Evolutionary conservation across 2,329 filamentous ascomycete species (phyloP).

Genomic region (Colletotrichum nymphaeae): DNA sequence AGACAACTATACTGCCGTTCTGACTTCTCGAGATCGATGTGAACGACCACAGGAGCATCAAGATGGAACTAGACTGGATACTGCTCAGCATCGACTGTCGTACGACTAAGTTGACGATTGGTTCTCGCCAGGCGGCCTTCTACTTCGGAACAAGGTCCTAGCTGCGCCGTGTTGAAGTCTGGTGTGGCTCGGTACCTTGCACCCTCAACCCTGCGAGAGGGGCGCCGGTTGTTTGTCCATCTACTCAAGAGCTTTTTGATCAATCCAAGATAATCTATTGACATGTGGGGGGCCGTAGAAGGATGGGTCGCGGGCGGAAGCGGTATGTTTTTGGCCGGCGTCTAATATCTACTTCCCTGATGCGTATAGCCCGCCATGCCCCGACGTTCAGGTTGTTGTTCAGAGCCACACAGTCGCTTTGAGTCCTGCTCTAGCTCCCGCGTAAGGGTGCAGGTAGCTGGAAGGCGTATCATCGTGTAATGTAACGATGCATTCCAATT

Average conservation of each 20-base stretch:
- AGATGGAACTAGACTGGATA: slow-evolving; percentile 13
- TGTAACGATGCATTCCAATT: neutral
- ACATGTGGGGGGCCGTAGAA: neutral
- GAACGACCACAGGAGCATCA: slow-evolving; percentile 43
- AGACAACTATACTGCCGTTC: slow-evolving; percentile 64
- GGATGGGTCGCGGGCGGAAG: slow-evolving; percentile 41
- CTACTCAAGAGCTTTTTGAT: slow-evolving; percentile 31
- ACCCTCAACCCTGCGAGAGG: no score
- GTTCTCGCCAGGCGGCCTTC: slow-evolving; percentile 55
- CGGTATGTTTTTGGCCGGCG: slow-evolving; percentile 38
- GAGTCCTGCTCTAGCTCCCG: slow-evolving; percentile 7
- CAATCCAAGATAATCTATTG: neutral
- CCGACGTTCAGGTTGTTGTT: slow-evolving; percentile 60
- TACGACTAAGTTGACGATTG: slow-evolving; percentile 41
- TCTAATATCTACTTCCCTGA: slow-evolving; percentile 35
- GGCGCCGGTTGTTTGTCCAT: slow-evolving; percentile 28
- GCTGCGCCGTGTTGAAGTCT: slow-evolving; percentile 49
- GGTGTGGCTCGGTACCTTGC: slow-evolving; percentile 36
- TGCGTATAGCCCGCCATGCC: slow-evolving; percentile 44
- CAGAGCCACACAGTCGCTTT: slow-evolving; percentile 39
- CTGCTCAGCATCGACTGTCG: slow-evolving; percentile 23
- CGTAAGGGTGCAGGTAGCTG: neutral
- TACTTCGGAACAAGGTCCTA: slow-evolving; percentile 56
- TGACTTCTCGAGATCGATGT: slow-evolving; percentile 62
- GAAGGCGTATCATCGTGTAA: neutral